phyloP scores from a whole-genome alignment of 148 eudicot genomes.

The Amaranthus palmeri region DNA sequence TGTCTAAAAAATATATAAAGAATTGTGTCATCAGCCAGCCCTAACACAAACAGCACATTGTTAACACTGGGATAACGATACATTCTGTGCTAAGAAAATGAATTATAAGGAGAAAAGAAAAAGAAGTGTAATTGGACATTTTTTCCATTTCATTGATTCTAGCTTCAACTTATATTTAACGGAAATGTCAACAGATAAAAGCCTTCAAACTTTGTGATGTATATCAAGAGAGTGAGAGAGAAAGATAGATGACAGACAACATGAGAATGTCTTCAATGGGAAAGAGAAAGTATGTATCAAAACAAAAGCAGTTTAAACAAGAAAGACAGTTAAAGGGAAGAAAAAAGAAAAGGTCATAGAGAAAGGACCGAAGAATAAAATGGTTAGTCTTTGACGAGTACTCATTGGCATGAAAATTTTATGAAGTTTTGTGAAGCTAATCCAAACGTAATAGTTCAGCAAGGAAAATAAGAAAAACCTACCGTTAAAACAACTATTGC shows the following conservation, averaged over 20 bases:
- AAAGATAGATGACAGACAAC: too few species aligned
- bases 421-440: not conserved
- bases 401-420: not conserved
- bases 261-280: not conserved
- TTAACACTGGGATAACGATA: too few species aligned
- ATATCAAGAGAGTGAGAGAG: too few species aligned
- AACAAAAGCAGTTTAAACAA: too few species aligned
- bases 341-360: not conserved
- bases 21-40: not conserved
- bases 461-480: conserved; percentile 23
- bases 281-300: not conserved
- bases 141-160: not conserved
- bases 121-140: not conserved
- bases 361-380: not conserved
- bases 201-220: too few species aligned
- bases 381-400: not conserved
- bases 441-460: not conserved
- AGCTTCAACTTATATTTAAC: not conserved
- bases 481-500: conserved; percentile 97
- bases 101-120: too few species aligned
- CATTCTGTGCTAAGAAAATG: too few species aligned
- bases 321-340: not conserved
- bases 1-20: not conserved
- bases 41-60: too few species aligned
- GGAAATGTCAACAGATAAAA: too few species aligned